A percentile compares a stretch with the other conserved stretches of the same genome.
Conservation (phyloP, 345 rosid genomes). For the Stellera chamaejasme region DNA sequence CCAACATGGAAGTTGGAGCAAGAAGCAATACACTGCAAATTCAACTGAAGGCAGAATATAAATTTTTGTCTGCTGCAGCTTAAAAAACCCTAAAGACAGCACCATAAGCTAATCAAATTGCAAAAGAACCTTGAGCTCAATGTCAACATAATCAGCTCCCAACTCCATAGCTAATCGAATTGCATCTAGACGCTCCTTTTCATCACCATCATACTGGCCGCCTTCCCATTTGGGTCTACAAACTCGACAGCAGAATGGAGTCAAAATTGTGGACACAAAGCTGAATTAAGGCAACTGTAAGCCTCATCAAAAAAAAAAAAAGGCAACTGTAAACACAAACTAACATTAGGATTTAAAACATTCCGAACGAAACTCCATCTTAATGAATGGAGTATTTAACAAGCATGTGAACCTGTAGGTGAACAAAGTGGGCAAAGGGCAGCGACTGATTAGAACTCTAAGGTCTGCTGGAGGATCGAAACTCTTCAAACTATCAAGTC, state of each 20-base stretch:
- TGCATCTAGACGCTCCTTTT: conserved; percentile 46
- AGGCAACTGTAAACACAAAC: no score
- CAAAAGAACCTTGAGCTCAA: conserved; percentile 78
- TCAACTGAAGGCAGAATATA: not conserved
- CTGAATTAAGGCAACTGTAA: no score
- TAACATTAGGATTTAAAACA: no score
- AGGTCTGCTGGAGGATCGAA: conserved; percentile 43
- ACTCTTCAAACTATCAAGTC: conserved; percentile 56
- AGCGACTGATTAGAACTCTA: conserved; percentile 36
- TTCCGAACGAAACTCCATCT: no score
- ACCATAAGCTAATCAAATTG: conserved; percentile 6
- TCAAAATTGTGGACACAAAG: conserved; percentile 2
- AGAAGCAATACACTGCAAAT: conserved; percentile 6
- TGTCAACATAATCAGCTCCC: conserved; percentile 93
- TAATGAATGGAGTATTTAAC: no score
- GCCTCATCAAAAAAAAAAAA: no score
- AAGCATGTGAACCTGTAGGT: conserved; percentile 60
- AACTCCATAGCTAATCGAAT: conserved; percentile 80
- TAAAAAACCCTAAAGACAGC: no score
- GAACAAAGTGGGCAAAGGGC: conserved; percentile 72
- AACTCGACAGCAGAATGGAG: conserved; percentile 8
- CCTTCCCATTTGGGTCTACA: conserved; percentile 94
- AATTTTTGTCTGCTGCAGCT: no score
- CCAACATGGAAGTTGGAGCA: not conserved
- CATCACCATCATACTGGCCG: conserved; percentile 86